phyloP scores from a whole-genome alignment of 1,284 basidiomycete species.

The Malassezia psittaci region DNA sequence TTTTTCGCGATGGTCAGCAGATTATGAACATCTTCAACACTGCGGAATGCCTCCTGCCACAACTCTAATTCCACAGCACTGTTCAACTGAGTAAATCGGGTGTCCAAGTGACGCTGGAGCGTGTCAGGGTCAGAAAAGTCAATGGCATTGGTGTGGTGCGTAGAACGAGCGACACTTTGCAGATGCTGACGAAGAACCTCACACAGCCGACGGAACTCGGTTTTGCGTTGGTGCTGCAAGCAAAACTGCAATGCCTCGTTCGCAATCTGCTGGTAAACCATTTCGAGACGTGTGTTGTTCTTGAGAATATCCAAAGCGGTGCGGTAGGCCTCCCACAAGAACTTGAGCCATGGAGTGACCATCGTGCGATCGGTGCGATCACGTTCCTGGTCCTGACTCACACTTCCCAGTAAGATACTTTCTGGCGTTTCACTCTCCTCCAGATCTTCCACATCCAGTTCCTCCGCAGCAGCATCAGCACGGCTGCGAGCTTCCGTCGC shows the following conservation, averaged over 20 bases:
- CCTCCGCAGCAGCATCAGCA: conserved; percentile 44
- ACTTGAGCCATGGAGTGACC: conserved; percentile 95
- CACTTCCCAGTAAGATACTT: conserved; percentile 74
- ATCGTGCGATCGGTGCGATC: conserved; percentile 90
- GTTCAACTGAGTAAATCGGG: conserved; percentile 92
- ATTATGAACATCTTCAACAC: conserved; percentile 95
- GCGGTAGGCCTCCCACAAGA: conserved; percentile 95
- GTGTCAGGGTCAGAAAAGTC: conserved; percentile 94
- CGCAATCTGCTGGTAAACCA: conserved; percentile 94
- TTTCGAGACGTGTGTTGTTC: conserved; percentile 87
- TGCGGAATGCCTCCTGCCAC: conserved; percentile 98
- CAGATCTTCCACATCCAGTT: conserved; percentile 50
- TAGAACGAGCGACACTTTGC: conserved; percentile 86
- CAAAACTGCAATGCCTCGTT: conserved; percentile 97
- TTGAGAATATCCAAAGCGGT: conserved; percentile 92
- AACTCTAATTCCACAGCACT: conserved; percentile 97
- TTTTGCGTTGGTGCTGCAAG: conserved; percentile 82
- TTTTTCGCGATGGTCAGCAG: conserved; percentile 82
- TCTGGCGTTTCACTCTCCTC: conserved; percentile 73
- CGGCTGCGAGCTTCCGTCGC: conserved; percentile 42
- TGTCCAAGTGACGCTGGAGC: conserved; percentile 92
- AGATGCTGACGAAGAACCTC: conserved; percentile 93
- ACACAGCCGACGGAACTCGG: conserved; percentile 93
- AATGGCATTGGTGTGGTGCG: conserved; percentile 91
- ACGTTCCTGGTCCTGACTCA: conserved; percentile 81